A percentile compares a stretch with the other conserved stretches of the same genome.
Evolutionary conservation across 2,329 filamentous ascomycete species (phyloP).

Genomic region (Aspergillus fumigatus): DNA sequence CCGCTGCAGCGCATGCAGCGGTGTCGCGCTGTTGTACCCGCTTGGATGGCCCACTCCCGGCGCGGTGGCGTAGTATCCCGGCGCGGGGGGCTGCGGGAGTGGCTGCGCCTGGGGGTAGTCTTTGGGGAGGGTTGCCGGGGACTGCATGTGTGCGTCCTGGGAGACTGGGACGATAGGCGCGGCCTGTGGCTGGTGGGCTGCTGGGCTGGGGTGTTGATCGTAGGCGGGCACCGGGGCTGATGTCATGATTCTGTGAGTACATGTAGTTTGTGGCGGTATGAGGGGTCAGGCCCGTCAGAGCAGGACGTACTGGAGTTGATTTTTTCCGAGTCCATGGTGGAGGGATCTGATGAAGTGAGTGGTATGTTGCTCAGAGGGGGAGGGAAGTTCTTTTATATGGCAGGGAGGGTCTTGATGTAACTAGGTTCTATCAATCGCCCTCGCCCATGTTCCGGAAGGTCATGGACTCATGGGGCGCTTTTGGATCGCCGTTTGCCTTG

Average conservation of each 20-base stretch:
- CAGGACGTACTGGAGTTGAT: neutral
- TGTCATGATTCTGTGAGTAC: neutral
- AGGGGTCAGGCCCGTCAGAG: too few species aligned
- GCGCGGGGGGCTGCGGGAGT: neutral
- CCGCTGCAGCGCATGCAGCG: constrained; percentile 23
- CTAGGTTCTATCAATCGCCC: too few species aligned
- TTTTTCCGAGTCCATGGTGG: neutral
- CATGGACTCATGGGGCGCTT: neutral
- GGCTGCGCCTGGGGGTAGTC: neutral
- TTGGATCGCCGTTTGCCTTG: neutral
- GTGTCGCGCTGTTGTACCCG: constrained; percentile 20
- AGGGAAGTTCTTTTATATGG: neutral
- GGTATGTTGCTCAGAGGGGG: neutral
- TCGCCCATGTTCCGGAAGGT: neutral
- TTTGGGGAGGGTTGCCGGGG: neutral
- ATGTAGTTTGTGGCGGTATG: neutral
- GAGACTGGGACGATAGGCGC: neutral
- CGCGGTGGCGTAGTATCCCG: neutral
- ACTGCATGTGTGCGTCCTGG: neutral
- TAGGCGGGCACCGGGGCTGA: constrained; percentile 3
- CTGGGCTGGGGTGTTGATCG: neutral
- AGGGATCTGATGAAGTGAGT: neutral
- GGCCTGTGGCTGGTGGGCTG: neutral
- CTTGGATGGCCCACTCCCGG: constrained; percentile 11
- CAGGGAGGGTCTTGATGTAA: neutral